These are phyloP conservation scores for Plantago ovata DNA, from an alignment of 257 asterid genomes.

Conservation along the genomic window DNA sequence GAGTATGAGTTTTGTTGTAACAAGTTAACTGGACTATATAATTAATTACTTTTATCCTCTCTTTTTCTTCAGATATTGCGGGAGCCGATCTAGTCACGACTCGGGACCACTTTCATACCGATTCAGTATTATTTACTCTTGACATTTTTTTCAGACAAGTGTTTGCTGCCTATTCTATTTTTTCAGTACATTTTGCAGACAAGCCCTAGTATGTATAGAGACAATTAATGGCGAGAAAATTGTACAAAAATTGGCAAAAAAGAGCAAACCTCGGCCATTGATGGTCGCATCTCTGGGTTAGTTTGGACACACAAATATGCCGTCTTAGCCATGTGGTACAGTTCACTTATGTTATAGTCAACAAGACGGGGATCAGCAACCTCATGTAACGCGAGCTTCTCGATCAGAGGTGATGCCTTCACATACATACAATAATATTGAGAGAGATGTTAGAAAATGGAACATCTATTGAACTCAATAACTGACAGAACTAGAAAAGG, in stretches of 20 bases:
- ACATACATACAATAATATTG: slow-evolving; percentile 1
- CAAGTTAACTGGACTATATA: no score
- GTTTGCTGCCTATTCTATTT: no score
- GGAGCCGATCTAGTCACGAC: no score
- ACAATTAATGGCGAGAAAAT: background rate
- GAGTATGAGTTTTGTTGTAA: no score
- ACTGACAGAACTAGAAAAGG: no score
- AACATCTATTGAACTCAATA: no score
- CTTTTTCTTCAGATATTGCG: no score
- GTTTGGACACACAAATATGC: slow-evolving; percentile 66
- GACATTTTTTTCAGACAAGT: no score
- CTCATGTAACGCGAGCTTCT: slow-evolving; percentile 66
- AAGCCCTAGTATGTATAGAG: background rate
- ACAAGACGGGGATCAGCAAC: slow-evolving; percentile 62
- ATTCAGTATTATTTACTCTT: no score
- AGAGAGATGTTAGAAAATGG: background rate
- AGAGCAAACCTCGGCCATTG: slow-evolving; percentile 64
- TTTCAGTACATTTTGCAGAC: no score
- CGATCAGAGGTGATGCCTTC: slow-evolving; percentile 58
- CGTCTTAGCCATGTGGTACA: slow-evolving; percentile 70
- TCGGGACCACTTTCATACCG: no score
- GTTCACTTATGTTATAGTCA: slow-evolving; percentile 57
- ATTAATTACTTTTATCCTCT: no score
- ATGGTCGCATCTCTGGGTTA: slow-evolving; percentile 68
- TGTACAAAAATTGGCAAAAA: background rate